A percentile compares a stretch with the other conserved stretches of the same genome.
phyloP scores from a whole-genome alignment of 2,329 filamentous ascomycete species.

The Aureobasidium lini region DNA sequence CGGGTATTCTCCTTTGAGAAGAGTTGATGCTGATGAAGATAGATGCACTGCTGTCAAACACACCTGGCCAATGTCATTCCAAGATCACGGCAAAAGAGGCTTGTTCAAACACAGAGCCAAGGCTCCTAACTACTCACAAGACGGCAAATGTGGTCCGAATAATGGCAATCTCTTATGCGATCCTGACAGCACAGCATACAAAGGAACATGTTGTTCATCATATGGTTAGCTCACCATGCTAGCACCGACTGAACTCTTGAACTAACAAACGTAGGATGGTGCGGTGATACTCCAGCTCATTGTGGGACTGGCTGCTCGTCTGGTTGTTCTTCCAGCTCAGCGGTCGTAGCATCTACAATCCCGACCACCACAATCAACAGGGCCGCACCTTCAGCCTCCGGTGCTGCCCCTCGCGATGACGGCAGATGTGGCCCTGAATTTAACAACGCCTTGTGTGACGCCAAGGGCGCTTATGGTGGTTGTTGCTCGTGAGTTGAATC shows the following conservation, averaged over 20 bases:
- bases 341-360: not conserved
- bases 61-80: slow-evolving; percentile 10
- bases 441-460: slow-evolving; percentile 31
- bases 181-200: slow-evolving; percentile 38
- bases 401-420: slow-evolving; percentile 23
- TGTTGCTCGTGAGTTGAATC: slow-evolving; percentile 26
- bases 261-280: slow-evolving; percentile 28
- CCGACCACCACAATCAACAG: not conserved
- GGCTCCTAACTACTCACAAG: slow-evolving; percentile 26
- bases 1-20: slow-evolving; percentile 14
- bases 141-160: slow-evolving; percentile 34
- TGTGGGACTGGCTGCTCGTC: slow-evolving; percentile 32
- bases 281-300: slow-evolving; percentile 35
- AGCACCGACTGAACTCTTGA: slow-evolving; percentile 4
- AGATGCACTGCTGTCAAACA: slow-evolving; percentile 7
- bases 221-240: slow-evolving; percentile 22
- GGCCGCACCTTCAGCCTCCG: not conserved
- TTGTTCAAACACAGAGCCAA: not conserved
- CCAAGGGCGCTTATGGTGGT: slow-evolving; percentile 32
- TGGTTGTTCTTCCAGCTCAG: slow-evolving; percentile 22
- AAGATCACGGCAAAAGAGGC: not conserved
- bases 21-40: not conserved
- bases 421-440: slow-evolving; percentile 36
- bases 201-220: slow-evolving; percentile 39
- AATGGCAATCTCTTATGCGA: slow-evolving; percentile 35